Evolutionary conservation across 2,329 filamentous ascomycete genomes (phyloP), one percentile per base, ranked within the genome.

Genomic region (Chrysosporium queenslandicum): DNA sequence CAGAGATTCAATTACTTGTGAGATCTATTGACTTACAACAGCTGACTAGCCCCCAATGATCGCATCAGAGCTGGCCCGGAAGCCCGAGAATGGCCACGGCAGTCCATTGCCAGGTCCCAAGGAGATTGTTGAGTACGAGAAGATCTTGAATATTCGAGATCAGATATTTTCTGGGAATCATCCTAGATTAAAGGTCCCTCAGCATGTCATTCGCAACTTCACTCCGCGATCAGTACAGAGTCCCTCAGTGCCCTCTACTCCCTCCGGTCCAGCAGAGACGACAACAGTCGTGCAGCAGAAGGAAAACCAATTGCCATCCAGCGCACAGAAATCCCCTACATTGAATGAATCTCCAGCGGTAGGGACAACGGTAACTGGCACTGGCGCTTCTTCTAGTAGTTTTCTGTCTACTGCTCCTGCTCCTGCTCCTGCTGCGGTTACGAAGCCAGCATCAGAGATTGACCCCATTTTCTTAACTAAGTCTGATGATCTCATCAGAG

Each of bases 391-490:
- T 50, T 51, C 59, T 6, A 58, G 50, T 52, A 53, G 59, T 18
- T 48, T 60, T 27, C 56, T 55, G 27, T 56, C 54, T 36, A 29
- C 49, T 36, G 29, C 49, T 34, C 25, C 47, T 9, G 40, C 55
- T 64, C 53, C 50, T 39, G 34, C 68, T 60, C 67, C 47, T 9
- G 40, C 55, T 64, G 53, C 50, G 32, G 34, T 68, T 60, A 67
- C 70, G 55, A 75, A 71, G 61, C 69, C 77, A 59, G 78, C 77
- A 58, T 80, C 82, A 55, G 82, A 84, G 67, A 86, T 92, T 71
- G 81, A 94, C 67, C 87, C 88, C 46, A 82, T 94, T 56, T 77
- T 94, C 60, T 77, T 94, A 67, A 84, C 87, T 64, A 95, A 95
- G 69, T 90, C 89, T 60, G 85, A 88, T 64, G 82, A 87, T 64